Evolutionary conservation across 192 early-diverging fungal genomes (phyloP), one percentile per base, ranked within the genome.

Genomic region (Diversispora eburnea): DNA sequence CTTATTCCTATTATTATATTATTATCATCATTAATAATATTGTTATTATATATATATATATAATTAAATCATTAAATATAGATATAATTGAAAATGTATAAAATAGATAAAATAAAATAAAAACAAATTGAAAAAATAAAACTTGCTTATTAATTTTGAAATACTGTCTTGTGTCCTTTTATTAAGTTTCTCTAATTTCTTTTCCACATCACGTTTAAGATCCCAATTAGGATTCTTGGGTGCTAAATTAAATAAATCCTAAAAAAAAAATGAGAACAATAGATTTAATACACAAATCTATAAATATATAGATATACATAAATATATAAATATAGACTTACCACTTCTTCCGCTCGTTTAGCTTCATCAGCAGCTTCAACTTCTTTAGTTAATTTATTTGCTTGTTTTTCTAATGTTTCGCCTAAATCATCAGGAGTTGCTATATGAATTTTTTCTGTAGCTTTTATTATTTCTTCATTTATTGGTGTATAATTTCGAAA

Each of bases 211-310:
- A 39, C 91, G 83, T 74, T 93, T 94, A 62, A 97, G 76, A 78
- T 97, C 95, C 92, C 91, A 95, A 75, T 97, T 94, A 3, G 94
- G 86, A 45, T 91, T 92, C 72, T 87, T 89, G 5, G 95, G 93
- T 15, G 94, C 95, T 19, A 97, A 76, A 25, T 91, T 87, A 49
- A 85, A 83, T 10, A 97, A 82, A 77, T 95, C 94, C 84, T 91
- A 81, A 49, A 46, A 67, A 67, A 55, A 17, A 67, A 41, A 13
- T 3, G 25, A 33, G 25, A 33, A 33, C 25, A 33, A 33, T 33
- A 33, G 0, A 33, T 33, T 33, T 33, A 33, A 33, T 33, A 33
- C 39, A 64, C 2, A 15, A 33, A 39, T 57, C n/a, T 55, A 52
- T 56, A 17, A 66, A 49, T 25, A 43, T 65, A 68, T 46, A 39